A percentile compares a stretch with the other conserved stretches of the same genome.
These are phyloP conservation scores for Aspergillus ellipticus DNA, from an alignment of 495 filamentous ascomycete species.

Conservation along the genomic window DNA sequence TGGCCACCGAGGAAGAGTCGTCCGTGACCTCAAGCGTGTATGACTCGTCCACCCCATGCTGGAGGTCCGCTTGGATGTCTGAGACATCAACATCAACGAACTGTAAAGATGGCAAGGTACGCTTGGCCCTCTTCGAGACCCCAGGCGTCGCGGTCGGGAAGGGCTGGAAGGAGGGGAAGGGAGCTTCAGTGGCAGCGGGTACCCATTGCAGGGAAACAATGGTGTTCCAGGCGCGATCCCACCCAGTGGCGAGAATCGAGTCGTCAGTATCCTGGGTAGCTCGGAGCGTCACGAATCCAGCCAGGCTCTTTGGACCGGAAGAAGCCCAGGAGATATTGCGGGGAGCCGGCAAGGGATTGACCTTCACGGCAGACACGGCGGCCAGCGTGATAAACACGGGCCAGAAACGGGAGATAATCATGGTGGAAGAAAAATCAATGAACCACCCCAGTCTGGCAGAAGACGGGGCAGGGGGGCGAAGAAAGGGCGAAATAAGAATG, in stretches of 20 bases:
- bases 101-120: slow-evolving; percentile 23
- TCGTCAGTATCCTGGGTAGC: slow-evolving; percentile 21
- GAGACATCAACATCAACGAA: slow-evolving; percentile 39
- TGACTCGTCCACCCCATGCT: slow-evolving; percentile 55
- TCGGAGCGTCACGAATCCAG: slow-evolving; percentile 20
- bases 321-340: slow-evolving; percentile 51
- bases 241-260: slow-evolving; percentile 35
- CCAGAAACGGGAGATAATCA: slow-evolving; percentile 30
- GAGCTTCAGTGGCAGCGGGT: slow-evolving; percentile 48
- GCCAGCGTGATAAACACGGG: slow-evolving; percentile 23
- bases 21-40: slow-evolving; percentile 48
- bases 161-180: slow-evolving; percentile 41
- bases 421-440: slow-evolving; percentile 11
- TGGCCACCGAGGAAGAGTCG: slow-evolving; percentile 31
- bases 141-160: slow-evolving; percentile 40
- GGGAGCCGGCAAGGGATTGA: slow-evolving; percentile 54
- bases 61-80: slow-evolving; percentile 40
- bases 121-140: slow-evolving; percentile 29
- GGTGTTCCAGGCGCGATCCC: slow-evolving; percentile 45
- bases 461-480: too few relatives aligned
- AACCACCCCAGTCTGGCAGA: too few relatives aligned
- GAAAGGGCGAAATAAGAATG: too few relatives aligned
- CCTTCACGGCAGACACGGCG: slow-evolving; percentile 39
- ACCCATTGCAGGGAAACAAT: slow-evolving; percentile 49
- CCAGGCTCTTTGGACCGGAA: slow-evolving; percentile 44